These are phyloP conservation scores for Lonicera japonica DNA, from an alignment of 129 eudicot species.

Conservation along the genomic window DNA sequence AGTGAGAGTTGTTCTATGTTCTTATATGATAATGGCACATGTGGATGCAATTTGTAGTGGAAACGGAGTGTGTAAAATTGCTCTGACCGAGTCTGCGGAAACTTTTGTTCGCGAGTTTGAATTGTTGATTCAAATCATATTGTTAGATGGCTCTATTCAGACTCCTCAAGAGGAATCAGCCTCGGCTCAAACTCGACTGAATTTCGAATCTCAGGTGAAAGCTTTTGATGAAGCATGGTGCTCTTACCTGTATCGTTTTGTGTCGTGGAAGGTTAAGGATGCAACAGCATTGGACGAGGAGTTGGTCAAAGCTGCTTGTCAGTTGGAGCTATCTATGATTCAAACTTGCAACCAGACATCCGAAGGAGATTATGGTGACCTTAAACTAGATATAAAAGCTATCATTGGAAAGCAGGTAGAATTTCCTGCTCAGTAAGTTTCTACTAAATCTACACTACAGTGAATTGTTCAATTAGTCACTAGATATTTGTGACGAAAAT, in stretches of 20 bases:
- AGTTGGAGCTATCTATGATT: constrained; percentile 29
- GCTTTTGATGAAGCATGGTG: constrained; percentile 28
- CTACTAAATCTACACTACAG: too few species aligned
- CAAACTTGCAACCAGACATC: constrained; percentile 16
- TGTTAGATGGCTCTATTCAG: neutral
- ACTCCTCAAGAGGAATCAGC: neutral
- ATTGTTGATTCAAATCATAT: constrained; percentile 5
- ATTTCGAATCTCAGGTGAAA: constrained; percentile 18
- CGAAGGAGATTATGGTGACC: constrained; percentile 13
- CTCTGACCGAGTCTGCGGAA: constrained; percentile 24
- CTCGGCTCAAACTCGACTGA: neutral
- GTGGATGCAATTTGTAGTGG: constrained; percentile 30
- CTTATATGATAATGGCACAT: constrained; percentile 33
- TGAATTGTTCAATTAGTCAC: neutral
- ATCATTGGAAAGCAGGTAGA: constrained; percentile 23
- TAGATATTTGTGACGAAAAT: neutral
- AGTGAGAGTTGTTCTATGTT: constrained; percentile 31
- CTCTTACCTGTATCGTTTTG: constrained; percentile 18
- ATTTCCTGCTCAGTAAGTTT: too few species aligned
- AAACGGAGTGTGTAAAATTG: constrained; percentile 19
- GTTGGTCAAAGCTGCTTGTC: constrained; percentile 31
- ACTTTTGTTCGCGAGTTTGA: constrained; percentile 24
- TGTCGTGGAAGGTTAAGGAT: constrained; percentile 36
- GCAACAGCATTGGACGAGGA: constrained; percentile 26
- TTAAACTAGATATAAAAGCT: constrained; percentile 16